Base-by-base conservation (phyloP, 108 stramenopile species). In the Hondaea fermentalgiana region DNA sequence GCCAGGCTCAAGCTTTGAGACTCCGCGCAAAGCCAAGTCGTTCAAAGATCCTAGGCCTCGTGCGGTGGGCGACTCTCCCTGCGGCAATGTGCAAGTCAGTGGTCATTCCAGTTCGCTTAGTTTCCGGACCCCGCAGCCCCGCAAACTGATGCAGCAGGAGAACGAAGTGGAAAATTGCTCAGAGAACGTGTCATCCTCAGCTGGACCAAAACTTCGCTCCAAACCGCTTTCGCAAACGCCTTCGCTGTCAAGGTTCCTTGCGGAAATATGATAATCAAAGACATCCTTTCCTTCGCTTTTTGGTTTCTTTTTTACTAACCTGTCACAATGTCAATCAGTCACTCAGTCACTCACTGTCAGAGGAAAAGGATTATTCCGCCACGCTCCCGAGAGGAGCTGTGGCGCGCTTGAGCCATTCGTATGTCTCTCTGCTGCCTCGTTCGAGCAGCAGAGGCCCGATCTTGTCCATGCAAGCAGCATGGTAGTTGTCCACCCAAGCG, bases 401-500 rank as follows among this genome's bases (percentile, higher is more conserved):
- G 17, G 44, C 72, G 8, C n/a, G 5, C 72, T 83, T 21, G 12
- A 83, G 72, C 72, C 72, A 83, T 23, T 25, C 72, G 51, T 51
- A 44, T 5, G 72, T 44, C 51, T 53, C 49, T 12, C 1, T 23
- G 51, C 28, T 53, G 5, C 49, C 44, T 10, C 51, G 1, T 44
- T 60, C 57, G 14, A 88, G 25, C 64, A 69, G n/a, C 59, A 90
- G 28, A 14, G 59, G 69, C 45, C 19, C 72, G 14, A 90, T 5
- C 49, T 47, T 45, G 8, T 35, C 71, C 58, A 44, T 21, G 53
- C 88, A 88, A 12, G 3, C 4, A 17, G n/a, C 12, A 10, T 92
- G 92, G 55, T 90, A 92, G 59, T 57, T 60, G 71, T 92, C 60
- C 12, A 92, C 29, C 90, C 90, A 92, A 10, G 23, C 21, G 35